Conservation (phyloP, 1,139 yeast species). For the Geotrichum aggregatum region DNA sequence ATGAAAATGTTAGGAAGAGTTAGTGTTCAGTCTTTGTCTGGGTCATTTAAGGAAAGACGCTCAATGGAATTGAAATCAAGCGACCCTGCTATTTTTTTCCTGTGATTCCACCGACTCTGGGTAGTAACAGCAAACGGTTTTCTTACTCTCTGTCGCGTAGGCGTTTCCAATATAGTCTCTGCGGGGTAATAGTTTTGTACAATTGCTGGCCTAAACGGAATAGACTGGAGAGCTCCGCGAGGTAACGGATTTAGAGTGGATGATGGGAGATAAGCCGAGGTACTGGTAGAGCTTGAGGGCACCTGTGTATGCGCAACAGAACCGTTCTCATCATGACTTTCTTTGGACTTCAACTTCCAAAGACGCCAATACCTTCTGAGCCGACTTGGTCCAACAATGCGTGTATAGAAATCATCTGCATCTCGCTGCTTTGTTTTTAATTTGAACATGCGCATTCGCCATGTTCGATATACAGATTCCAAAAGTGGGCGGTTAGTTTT, state of each 20-base stretch:
- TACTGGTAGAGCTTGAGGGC: neutral
- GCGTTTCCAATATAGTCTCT: slow-evolving; percentile 2
- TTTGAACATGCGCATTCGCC: slow-evolving; percentile 30
- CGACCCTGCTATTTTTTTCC: slow-evolving; percentile 1
- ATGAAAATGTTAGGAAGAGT: neutral
- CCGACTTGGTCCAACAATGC: slow-evolving; percentile 22
- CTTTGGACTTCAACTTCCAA: slow-evolving; percentile 23
- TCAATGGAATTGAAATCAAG: neutral
- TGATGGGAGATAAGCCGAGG: neutral
- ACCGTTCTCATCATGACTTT: neutral
- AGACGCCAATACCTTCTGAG: slow-evolving; percentile 26
- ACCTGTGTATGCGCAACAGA: neutral
- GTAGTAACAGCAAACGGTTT: slow-evolving; percentile 8
- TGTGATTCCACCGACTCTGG: slow-evolving; percentile 13
- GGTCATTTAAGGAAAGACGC: neutral
- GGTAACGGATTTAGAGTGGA: neutral
- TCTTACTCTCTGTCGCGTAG: slow-evolving; percentile 6
- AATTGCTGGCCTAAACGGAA: neutral
- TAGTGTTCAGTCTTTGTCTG: neutral
- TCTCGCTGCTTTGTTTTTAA: slow-evolving; percentile 26
- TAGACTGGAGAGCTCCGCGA: neutral
- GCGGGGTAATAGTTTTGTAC: neutral
- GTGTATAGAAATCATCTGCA: slow-evolving; percentile 26
- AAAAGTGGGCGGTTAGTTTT: slow-evolving; percentile 5
- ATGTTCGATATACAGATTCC: slow-evolving; percentile 25